Evolutionary conservation across 441 rosid species (phyloP), one percentile per base, ranked within the genome.

Genomic region (Hypseocharis bilobata): DNA sequence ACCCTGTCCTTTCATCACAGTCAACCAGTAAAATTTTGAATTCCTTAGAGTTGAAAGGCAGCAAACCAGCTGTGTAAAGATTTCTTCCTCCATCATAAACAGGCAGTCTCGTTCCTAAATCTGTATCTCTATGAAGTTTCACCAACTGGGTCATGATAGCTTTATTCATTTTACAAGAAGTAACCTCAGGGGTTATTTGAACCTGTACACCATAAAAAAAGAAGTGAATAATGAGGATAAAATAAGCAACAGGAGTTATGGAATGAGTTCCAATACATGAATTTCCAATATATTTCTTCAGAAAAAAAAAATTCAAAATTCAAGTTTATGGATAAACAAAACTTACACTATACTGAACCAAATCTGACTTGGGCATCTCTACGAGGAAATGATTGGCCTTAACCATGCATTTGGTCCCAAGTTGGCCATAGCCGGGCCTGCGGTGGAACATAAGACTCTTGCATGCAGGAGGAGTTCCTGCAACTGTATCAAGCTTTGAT

Each of bases 331-430:
- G 34, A 27, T 11, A 55, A 27, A 55, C 5, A 32, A 28, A 60
- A 70, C 86, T 73, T 68, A 80, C 86, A 57, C 44, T 71, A 52
- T 82, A 82, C n/a, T 80, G 86, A 30, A 62, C 65, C 68, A 82
- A 74, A 70, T 82, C 82, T n/a, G 78, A 64, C 36, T 51, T 64
- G 0, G 82, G 73, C 27, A 82, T 67, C 63, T 72, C 71, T 8
- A 78, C 84, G n/a, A 80, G 76, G 63, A 82, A 82, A 71, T 82
- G 84, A 71, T 82, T 82, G 64, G 86, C 86, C 74, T 80, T 82
- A 58, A 80, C 84, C 16, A 80, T 60, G 64, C 84, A 80, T 57
- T 61, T 80, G 1, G 70, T 74, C 51, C 86, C 86, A 52, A 69
- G 22, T 54, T 72, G 74, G 44, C 86, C 86, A 59, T 62, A 72